Evolutionary conservation across 2,329 filamentous ascomycete species (phyloP).

Genomic region (Tolypocladium album): DNA sequence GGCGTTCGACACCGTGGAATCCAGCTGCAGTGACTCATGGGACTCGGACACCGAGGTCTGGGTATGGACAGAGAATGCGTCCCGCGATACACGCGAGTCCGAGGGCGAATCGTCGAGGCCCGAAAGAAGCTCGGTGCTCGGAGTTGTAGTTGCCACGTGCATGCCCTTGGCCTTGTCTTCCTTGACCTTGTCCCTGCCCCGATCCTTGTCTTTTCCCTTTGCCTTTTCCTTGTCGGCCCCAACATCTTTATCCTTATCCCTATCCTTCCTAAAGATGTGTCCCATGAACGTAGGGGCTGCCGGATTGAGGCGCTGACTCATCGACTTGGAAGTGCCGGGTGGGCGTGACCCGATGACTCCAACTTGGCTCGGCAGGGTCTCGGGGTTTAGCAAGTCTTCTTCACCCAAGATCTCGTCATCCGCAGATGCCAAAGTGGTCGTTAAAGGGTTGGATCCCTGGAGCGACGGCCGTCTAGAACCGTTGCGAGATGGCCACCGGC

Average conservation of each 20-base stretch:
- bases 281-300: conserved; percentile 80
- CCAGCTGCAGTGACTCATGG: conserved; percentile 45
- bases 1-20: conserved; percentile 44
- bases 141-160: conserved; percentile 23
- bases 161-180: conserved; percentile 26
- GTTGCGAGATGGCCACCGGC: conserved; percentile 47
- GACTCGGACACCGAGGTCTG: conserved; percentile 50
- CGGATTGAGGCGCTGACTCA: conserved; percentile 65
- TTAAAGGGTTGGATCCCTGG: conserved; percentile 57
- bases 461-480: conserved; percentile 73
- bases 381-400: conserved; percentile 40
- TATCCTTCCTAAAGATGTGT: conserved; percentile 45
- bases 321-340: conserved; percentile 27
- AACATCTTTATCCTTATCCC: conserved; percentile 17
- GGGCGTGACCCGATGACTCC: conserved; percentile 75
- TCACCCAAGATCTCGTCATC: conserved; percentile 55
- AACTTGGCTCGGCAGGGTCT: conserved; percentile 45
- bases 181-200: conserved; percentile 23
- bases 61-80: conserved; percentile 46
- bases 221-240: conserved; percentile 19
- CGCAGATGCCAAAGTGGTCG: conserved; percentile 50
- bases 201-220: conserved; percentile 26
- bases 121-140: conserved; percentile 25
- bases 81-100: conserved; percentile 43
- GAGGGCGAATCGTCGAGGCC: conserved; percentile 36